phyloP scores from a whole-genome alignment of 2,329 filamentous ascomycete species.

The Sporothrix euskadiensis region DNA sequence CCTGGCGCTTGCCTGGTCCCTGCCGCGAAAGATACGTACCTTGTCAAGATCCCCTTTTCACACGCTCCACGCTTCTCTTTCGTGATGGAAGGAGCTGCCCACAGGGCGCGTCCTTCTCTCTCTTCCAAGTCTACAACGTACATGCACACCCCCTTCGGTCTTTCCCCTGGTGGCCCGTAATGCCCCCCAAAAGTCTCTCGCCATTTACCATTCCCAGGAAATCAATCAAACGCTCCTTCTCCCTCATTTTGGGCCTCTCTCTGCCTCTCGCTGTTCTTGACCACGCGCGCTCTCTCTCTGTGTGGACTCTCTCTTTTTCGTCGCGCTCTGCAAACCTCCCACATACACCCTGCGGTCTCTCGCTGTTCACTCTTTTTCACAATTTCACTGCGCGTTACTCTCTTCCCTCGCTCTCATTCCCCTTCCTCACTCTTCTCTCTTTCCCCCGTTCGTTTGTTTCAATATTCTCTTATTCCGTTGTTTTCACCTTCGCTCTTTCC shows the following conservation, averaged over 20 bases:
- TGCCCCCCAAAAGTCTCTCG: slow-evolving; percentile 13
- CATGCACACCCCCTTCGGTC: slow-evolving; percentile 19
- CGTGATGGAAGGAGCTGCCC: slow-evolving; percentile 11
- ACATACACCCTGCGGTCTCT: not conserved
- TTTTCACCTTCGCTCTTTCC: not conserved
- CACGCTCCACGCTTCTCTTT: not conserved
- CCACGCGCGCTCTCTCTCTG: not conserved
- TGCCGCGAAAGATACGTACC: slow-evolving; percentile 1
- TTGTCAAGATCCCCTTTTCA: not conserved
- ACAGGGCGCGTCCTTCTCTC: not conserved
- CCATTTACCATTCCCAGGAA: slow-evolving; percentile 18
- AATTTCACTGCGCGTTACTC: not conserved
- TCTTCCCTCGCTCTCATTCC: not conserved
- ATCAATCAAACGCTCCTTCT: slow-evolving; percentile 23
- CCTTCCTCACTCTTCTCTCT: not conserved
- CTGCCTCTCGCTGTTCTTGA: not conserved
- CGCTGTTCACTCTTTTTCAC: not conserved
- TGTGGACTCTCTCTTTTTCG: not conserved
- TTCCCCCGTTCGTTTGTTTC: not conserved
- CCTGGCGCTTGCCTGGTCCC: not conserved
- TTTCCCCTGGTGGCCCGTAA: slow-evolving; percentile 11
- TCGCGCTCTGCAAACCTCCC: not conserved
- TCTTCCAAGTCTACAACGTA: not conserved
- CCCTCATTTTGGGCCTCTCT: not conserved
- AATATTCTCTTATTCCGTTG: not conserved